These are phyloP conservation scores for Tylopilus balloui DNA, from an alignment of 768 basidiomycete genomes.

Conservation along the genomic window DNA sequence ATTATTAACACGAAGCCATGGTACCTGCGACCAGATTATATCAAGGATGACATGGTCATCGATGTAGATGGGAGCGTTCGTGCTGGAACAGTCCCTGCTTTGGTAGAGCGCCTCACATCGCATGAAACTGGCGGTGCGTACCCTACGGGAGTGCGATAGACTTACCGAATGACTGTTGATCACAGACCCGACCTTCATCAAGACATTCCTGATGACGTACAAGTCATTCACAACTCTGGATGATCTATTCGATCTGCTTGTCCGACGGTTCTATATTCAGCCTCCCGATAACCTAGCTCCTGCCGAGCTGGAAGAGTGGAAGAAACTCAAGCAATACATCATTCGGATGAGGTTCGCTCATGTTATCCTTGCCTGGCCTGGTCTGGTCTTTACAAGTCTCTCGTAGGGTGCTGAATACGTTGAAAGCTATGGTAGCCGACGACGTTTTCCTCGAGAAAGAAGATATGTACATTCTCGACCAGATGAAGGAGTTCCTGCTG, in stretches of 20 bases:
- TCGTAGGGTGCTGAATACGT: conserved; percentile 73
- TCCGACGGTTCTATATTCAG: conserved; percentile 72
- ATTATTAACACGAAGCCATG: conserved; percentile 58
- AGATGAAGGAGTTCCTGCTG: conserved; percentile 76
- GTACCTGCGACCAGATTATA: conserved; percentile 83
- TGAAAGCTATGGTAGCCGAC: conserved; percentile 85
- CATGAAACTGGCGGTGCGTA: conserved; percentile 81
- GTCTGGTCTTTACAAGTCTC: conserved; percentile 1
- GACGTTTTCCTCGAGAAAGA: conserved; percentile 83
- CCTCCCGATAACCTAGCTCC: conserved; percentile 63
- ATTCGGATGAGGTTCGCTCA: conserved; percentile 75
- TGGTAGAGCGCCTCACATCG: conserved; percentile 86
- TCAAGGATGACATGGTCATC: conserved; percentile 74
- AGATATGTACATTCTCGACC: conserved; percentile 74
- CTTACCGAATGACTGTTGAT: conserved; percentile 6
- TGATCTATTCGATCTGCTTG: conserved; percentile 77
- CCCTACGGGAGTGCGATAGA: not conserved
- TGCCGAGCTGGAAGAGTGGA: conserved; percentile 74
- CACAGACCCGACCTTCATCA: conserved; percentile 74
- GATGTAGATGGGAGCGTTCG: conserved; percentile 80
- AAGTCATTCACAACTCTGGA: conserved; percentile 87
- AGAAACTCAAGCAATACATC: conserved; percentile 76
- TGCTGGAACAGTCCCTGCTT: conserved; percentile 80
- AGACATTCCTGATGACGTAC: conserved; percentile 94
- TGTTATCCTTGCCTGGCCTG: not conserved